Evolutionary conservation across 768 basidiomycete species (phyloP).

Genomic region (Heimioporus sp.): DNA sequence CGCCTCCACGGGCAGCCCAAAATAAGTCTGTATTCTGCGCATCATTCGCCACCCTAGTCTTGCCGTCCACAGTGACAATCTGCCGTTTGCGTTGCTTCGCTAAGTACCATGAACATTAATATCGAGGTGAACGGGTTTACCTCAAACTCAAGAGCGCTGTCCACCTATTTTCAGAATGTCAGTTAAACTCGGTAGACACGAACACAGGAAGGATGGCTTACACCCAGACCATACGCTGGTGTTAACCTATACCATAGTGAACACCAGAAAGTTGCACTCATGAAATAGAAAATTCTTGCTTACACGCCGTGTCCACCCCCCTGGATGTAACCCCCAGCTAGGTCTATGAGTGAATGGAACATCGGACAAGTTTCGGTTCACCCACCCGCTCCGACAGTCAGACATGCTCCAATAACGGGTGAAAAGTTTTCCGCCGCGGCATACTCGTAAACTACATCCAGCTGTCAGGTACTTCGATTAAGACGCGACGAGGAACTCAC

Average conservation of each 20-base stretch:
- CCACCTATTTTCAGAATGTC: conserved; percentile 30
- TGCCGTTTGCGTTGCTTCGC: background rate
- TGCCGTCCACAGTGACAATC: conserved; percentile 42
- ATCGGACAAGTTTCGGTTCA: background rate
- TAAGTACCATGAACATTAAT: background rate
- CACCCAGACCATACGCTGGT: conserved; percentile 43
- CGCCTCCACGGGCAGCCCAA: conserved; percentile 54
- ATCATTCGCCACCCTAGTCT: conserved; percentile 38
- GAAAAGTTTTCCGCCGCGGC: conserved; percentile 14
- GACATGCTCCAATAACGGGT: conserved; percentile 16
- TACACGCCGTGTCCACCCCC: conserved; percentile 47
- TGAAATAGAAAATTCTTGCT: background rate
- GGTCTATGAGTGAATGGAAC: background rate
- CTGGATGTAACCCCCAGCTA: conserved; percentile 47
- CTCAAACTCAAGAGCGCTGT: conserved; percentile 45
- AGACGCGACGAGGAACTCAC: conserved; percentile 1
- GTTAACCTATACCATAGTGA: conserved; percentile 22
- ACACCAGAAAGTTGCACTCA: background rate
- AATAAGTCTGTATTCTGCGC: conserved; percentile 46
- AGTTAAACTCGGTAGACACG: background rate
- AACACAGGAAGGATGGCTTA: background rate
- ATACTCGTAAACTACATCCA: conserved; percentile 15
- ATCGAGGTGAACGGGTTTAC: background rate
- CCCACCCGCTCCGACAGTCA: conserved; percentile 20
- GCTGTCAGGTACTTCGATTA: too few relatives aligned